Evolutionary conservation across 495 filamentous ascomycete genomes (phyloP), one percentile per base, ranked within the genome.

Genomic region (Staphylotrichum longicolle): DNA sequence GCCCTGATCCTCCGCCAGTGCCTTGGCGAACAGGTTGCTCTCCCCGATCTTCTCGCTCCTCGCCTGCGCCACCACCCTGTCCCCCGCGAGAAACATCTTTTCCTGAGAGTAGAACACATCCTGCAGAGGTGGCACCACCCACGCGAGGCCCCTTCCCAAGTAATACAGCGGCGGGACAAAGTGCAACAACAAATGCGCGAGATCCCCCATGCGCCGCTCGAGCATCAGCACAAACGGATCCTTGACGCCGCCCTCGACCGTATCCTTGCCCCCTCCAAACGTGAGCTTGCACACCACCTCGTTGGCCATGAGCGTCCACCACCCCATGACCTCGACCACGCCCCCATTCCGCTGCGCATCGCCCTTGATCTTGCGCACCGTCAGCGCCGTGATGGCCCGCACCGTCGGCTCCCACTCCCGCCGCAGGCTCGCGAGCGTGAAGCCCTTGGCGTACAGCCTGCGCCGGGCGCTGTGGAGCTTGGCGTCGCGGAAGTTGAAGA

Each of bases 301-400:
- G 0, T 80, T 80, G 10, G 81, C 72, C 79, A 86, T 78, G 52
- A 83, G 83, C 30, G 79, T 60, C 72, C 74, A 83, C 85, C 85
- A 87, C 57, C 82, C 80, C 54, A 76, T 75, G 1, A 86, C 68
- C 68, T 86, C 83, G 2, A 60, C 61, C 3, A 27, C 65, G 7
- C 65, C 63, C 20, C 20, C 20, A 4, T 10, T 49, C 34, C 10
- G 37, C 10, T 47, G 50, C 14, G 51, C 58, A 39, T 67, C 54
- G 12, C 53, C 27, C 57, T 63, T 50, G 54, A 63, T 64, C 53
- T 49, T 10, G 14, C 32, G 4, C 14, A 68, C 57, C 37, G 45
- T 12, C 3, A 52, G 7, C 15, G 60, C 63, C 8, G 53, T 56
- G 34, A 53, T 49, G 27, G 9, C 49, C 3, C 56, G 41, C 9